Base-by-base conservation (phyloP, 441 rosid genomes). In the Populus hybrid region DNA sequence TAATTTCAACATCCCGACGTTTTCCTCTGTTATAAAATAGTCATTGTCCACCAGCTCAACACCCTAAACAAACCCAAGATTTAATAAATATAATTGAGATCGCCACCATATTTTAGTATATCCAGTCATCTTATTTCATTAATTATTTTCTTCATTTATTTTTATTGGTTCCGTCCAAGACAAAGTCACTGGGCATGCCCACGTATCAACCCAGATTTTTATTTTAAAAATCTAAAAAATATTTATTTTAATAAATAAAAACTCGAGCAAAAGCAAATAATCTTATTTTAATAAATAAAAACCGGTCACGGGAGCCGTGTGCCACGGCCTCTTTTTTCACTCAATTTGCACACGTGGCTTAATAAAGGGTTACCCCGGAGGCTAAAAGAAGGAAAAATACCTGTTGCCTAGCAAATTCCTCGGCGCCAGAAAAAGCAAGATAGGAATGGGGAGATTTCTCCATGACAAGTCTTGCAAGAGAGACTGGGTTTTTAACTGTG, bases 371-470 rank as follows among this genome's bases (percentile, higher is more conserved):
- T 24, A 3, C 7, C 24, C 1, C 3, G 2, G 8, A 35, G 70
- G 14, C 23, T 54, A 42, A 57, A 10, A 10, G 72, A 81, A 46
- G 75, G 70, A 3, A 21, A 42, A 32, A 0, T 64, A 90, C 99
- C 92, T 93, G 98, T 69, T 86, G 91, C 24, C 91, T 81, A 63
- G 97, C 99, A 79, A 95, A 95, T 10, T 88, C 95, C 81, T 93
- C 97, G 20, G 98, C 99, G 46, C 99, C 99, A 0, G 91, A 79
- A 84, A 90, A 93, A 77, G 91, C 97, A 14, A 93, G 90, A 81
- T 93, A 95, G 21, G 99, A 95, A 83, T 95, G 99, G 1, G 99
- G 98, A 75, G 99, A 95, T 78, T 88, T 92, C 20, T 95, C 99
- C 99, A 95, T 95, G 65, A 93, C 98, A 28, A 93, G 94, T 14